phyloP scores from a whole-genome alignment of 2,329 filamentous ascomycete species.

The Sphaerulina musiva region DNA sequence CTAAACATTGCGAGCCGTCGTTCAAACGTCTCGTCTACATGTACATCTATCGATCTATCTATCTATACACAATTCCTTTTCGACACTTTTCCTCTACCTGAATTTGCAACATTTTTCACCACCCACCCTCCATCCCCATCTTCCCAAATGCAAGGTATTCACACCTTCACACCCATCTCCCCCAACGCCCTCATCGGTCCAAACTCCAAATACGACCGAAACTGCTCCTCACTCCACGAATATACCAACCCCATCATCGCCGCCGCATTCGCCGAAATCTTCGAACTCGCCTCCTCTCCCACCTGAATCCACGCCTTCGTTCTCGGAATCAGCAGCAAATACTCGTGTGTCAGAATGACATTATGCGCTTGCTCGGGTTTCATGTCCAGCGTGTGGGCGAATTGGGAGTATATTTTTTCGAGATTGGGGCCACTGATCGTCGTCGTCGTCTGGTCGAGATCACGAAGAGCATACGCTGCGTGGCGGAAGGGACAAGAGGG shows the following conservation, averaged over 20 bases:
- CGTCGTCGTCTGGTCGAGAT: background rate
- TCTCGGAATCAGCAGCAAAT: conserved; percentile 35
- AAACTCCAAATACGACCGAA: conserved; percentile 13
- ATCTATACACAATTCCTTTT: too few relatives aligned
- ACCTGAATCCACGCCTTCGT: conserved; percentile 22
- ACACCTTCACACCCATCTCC: conserved; percentile 15
- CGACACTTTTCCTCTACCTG: too few relatives aligned
- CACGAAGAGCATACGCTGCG: background rate
- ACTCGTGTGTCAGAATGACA: conserved; percentile 31
- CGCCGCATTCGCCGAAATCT: conserved; percentile 27
- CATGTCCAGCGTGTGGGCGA: conserved; percentile 12
- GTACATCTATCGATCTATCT: too few relatives aligned
- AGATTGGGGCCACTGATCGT: background rate
- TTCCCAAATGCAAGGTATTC: too few relatives aligned
- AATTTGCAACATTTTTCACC: too few relatives aligned
- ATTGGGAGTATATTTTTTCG: conserved; percentile 18
- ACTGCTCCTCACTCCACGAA: conserved; percentile 17
- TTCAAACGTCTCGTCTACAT: too few relatives aligned
- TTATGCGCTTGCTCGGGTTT: conserved; percentile 30
- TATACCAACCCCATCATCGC: conserved; percentile 35
- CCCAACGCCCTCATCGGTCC: conserved; percentile 16
- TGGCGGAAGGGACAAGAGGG: conserved; percentile 3
- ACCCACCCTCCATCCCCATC: too few relatives aligned
- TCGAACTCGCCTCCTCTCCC: conserved; percentile 25
- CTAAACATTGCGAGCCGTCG: too few relatives aligned